Percentiles rank a stretch among this genome's conserved stretches.
These are phyloP conservation scores for Radiomyces spectabilis DNA, from an alignment of 192 early-diverging fungal genomes.

Conservation along the genomic window DNA sequence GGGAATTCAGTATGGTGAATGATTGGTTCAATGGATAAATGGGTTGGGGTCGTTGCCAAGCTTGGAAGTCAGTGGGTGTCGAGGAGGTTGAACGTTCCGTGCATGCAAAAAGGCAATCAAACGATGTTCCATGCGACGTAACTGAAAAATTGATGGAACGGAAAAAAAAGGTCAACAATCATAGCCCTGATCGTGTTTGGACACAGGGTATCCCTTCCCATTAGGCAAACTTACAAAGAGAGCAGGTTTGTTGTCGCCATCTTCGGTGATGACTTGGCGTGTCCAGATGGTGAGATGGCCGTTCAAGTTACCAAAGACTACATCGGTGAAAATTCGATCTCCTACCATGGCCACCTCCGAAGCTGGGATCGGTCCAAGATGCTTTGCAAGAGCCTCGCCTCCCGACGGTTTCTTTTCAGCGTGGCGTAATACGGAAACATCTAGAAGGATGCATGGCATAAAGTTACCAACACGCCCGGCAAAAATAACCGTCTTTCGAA, in stretches of 20 bases:
- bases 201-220: neutral
- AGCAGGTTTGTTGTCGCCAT: constrained; percentile 76
- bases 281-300: constrained; percentile 71
- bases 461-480: neutral
- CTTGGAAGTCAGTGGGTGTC: no score
- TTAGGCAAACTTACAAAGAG: constrained; percentile 33
- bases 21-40: no score
- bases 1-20: no score
- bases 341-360: constrained; percentile 69
- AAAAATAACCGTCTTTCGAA: neutral
- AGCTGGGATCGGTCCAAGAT: constrained; percentile 36
- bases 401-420: constrained; percentile 70
- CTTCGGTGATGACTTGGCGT: constrained; percentile 53
- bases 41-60: no score
- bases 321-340: constrained; percentile 82
- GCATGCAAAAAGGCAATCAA: constrained; percentile 8
- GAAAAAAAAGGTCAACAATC: neutral
- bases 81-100: constrained; percentile 6
- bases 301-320: constrained; percentile 73
- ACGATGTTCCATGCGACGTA: constrained; percentile 9
- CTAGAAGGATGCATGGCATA: no score
- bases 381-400: constrained; percentile 45
- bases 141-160: neutral
- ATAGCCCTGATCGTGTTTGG: neutral
- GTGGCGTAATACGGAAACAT: constrained; percentile 52